Percentiles rank a stretch among this genome's conserved stretches.
phyloP scores from a whole-genome alignment of 208 protist genomes.

The Wallacemonas collosoma region DNA sequence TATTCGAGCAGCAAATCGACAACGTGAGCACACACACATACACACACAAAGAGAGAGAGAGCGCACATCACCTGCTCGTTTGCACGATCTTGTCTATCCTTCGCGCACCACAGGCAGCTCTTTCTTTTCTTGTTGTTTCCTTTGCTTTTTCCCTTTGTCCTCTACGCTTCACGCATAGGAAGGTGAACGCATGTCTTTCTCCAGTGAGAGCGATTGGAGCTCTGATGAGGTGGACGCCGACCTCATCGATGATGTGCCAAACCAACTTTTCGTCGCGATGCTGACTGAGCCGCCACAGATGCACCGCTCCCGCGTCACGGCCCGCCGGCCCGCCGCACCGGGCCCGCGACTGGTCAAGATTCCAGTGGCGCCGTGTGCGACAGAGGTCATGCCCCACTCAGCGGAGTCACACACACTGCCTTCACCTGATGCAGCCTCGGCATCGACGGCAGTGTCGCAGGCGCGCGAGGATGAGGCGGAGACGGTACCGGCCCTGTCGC shows the following conservation, averaged over 20 bases:
- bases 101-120: too few relatives aligned
- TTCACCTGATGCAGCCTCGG: background rate
- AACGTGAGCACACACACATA: background rate
- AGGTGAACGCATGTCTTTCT: background rate
- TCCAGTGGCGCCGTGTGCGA: background rate
- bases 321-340: background rate
- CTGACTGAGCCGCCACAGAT: background rate
- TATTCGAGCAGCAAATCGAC: background rate
- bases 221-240: background rate
- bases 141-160: too few relatives aligned
- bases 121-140: too few relatives aligned
- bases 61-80: too few relatives aligned
- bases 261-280: conserved; percentile 10
- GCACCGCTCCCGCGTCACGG: conserved; percentile 7
- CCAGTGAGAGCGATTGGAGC: background rate
- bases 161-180: too few relatives aligned
- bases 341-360: background rate
- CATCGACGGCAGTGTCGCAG: too few relatives aligned
- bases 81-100: too few relatives aligned
- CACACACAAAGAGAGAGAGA: background rate
- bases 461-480: background rate
- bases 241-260: conserved; percentile 3
- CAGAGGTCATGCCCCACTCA: too few relatives aligned
- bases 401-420: background rate
- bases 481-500: background rate